A percentile compares a stretch with the other conserved stretches of the same genome.
phyloP scores from a whole-genome alignment of 805 yeast species.

The Cyberlindnera xishuangbannaensis region DNA sequence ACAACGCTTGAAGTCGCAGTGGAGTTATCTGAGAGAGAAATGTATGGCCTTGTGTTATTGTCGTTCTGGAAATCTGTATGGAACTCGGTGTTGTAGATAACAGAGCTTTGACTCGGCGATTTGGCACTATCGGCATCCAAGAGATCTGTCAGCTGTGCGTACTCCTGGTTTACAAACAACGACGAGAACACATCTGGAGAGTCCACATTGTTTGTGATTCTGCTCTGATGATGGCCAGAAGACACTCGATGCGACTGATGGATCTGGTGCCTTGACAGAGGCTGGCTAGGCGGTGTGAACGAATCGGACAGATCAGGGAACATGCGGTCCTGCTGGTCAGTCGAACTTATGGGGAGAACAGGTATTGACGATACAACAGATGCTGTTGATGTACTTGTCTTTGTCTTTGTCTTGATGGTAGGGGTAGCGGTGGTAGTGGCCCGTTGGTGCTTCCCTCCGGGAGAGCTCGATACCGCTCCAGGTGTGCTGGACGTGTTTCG shows the following conservation, averaged over 20 bases:
- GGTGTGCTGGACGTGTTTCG: too few relatives aligned
- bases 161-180: conserved; percentile 36
- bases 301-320: conserved; percentile 1
- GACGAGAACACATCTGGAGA: conserved; percentile 27
- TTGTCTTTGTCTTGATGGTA: conserved; percentile 10
- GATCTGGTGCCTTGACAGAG: conserved; percentile 1
- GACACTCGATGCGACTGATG: not conserved
- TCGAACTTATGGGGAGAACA: too few relatives aligned
- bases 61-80: conserved; percentile 24
- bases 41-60: conserved; percentile 26
- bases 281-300: conserved; percentile 7
- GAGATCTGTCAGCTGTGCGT: conserved; percentile 35
- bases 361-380: not conserved
- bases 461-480: too few relatives aligned
- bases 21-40: conserved; percentile 24
- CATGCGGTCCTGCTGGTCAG: too few relatives aligned
- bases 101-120: conserved; percentile 22
- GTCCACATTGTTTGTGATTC: conserved; percentile 6
- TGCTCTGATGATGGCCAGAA: not conserved
- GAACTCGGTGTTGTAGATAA: conserved; percentile 21
- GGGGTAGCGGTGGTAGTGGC: too few relatives aligned
- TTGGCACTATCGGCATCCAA: conserved; percentile 23
- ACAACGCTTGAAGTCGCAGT: conserved; percentile 6
- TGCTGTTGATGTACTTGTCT: not conserved
- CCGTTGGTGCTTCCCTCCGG: too few relatives aligned